A percentile compares a stretch with the other conserved stretches of the same genome.
Conservation (phyloP, 2,329 filamentous ascomycete species). For the Paraphoma sp. region DNA sequence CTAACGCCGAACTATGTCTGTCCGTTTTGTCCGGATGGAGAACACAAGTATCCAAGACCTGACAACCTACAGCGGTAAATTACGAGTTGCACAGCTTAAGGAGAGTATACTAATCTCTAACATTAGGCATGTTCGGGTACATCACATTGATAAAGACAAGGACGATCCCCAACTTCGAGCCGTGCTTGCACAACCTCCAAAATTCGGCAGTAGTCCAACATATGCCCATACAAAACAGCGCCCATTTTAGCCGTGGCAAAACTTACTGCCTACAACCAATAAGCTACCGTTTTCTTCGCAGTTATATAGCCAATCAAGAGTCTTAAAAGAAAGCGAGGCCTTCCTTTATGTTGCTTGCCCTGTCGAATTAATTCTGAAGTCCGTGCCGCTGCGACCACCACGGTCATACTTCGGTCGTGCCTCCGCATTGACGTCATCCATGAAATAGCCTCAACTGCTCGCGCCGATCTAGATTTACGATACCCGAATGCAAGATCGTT, state of each 20-base stretch:
- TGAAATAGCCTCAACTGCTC: neutral
- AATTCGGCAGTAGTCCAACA: constrained; percentile 70
- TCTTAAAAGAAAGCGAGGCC: too few relatives aligned
- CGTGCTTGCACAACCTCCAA: constrained; percentile 83
- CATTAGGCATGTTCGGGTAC: constrained; percentile 84
- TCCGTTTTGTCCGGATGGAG: constrained; percentile 91
- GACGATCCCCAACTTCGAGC: constrained; percentile 82
- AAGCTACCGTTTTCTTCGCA: too few relatives aligned
- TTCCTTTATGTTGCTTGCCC: too few relatives aligned
- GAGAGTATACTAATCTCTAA: neutral
- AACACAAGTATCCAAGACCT: constrained; percentile 92
- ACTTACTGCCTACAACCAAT: too few relatives aligned
- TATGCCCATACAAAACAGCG: too few relatives aligned
- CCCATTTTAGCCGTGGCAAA: too few relatives aligned
- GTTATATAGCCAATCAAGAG: too few relatives aligned
- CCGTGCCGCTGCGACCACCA: too few relatives aligned
- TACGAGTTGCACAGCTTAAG: neutral
- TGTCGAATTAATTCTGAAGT: too few relatives aligned
- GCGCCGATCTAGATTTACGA: neutral
- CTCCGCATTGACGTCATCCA: neutral
- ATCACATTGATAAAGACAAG: constrained; percentile 88
- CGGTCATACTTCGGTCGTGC: too few relatives aligned
- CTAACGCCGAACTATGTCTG: constrained; percentile 94
- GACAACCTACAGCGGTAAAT: constrained; percentile 92
- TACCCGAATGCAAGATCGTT: neutral